phyloP scores from a whole-genome alignment of 2,329 filamentous ascomycete species.

The Colletotrichum filicis region DNA sequence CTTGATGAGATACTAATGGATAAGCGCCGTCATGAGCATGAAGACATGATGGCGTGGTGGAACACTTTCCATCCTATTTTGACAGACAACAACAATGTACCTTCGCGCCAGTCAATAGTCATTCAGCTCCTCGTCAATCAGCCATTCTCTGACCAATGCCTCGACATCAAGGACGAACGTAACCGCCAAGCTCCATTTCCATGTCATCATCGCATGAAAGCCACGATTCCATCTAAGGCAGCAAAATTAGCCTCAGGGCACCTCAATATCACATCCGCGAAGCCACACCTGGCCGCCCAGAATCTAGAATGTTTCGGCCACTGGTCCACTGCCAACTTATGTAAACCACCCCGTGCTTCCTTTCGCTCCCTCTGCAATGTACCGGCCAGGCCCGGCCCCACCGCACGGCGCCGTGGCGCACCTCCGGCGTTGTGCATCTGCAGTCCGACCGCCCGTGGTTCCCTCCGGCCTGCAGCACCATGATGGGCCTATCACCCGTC shows the following conservation, averaged over 20 bases:
- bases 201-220: not conserved
- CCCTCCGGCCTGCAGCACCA: not conserved
- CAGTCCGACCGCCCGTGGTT: not conserved
- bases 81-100: too few species aligned
- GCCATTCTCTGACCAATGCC: too few species aligned
- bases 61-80: too few species aligned
- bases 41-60: too few species aligned
- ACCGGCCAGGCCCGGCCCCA: not conserved
- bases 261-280: too few species aligned
- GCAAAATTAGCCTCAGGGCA: not conserved
- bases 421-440: conserved; percentile 18
- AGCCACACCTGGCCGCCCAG: not conserved
- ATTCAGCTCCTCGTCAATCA: not conserved
- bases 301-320: not conserved
- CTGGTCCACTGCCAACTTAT: not conserved
- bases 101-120: too few species aligned
- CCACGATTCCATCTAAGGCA: not conserved
- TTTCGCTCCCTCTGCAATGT: not conserved
- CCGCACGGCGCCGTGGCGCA: conserved; percentile 1
- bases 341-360: not conserved
- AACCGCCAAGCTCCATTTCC: too few species aligned
- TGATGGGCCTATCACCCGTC: not conserved
- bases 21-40: too few species aligned
- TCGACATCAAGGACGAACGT: too few species aligned
- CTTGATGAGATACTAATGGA: too few species aligned